Percentiles rank a stretch among this genome's conserved stretches.
phyloP scores from a whole-genome alignment of 1,284 basidiomycete species.

The Peniophora sp. region DNA sequence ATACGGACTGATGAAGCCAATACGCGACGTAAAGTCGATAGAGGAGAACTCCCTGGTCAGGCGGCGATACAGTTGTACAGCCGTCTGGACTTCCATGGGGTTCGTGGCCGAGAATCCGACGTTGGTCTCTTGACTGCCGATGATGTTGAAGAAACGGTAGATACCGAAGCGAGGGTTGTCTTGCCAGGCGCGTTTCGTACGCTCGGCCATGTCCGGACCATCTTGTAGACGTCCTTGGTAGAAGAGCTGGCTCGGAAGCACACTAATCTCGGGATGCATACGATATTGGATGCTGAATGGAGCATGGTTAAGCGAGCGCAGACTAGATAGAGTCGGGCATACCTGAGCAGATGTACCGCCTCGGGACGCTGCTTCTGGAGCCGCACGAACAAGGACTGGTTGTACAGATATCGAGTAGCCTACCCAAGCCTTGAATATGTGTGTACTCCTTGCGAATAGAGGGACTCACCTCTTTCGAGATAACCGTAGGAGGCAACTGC shows the following conservation, averaged over 20 bases:
- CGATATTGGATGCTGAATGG: slow-evolving; percentile 88
- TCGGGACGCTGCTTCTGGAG: slow-evolving; percentile 75
- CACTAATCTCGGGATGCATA: slow-evolving; percentile 97
- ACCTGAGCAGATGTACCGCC: slow-evolving; percentile 89
- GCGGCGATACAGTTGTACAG: slow-evolving; percentile 74
- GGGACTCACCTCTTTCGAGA: slow-evolving; percentile 66
- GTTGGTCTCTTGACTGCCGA: slow-evolving; percentile 45
- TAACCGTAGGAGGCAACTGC: slow-evolving; percentile 94
- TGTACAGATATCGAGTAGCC: slow-evolving; percentile 78
- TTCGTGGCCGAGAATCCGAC: slow-evolving; percentile 76
- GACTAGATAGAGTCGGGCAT: slow-evolving; percentile 11
- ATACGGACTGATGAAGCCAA: slow-evolving; percentile 96
- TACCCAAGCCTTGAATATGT: slow-evolving; percentile 23
- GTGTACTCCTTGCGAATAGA: not conserved
- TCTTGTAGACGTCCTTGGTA: slow-evolving; percentile 80
- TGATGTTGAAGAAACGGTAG: slow-evolving; percentile 87
- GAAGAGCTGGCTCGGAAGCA: slow-evolving; percentile 85
- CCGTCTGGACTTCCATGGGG: slow-evolving; percentile 66
- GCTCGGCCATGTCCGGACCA: slow-evolving; percentile 82
- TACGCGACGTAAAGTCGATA: slow-evolving; percentile 65
- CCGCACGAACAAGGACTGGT: slow-evolving; percentile 91
- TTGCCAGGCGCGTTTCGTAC: slow-evolving; percentile 89
- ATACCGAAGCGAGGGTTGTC: slow-evolving; percentile 70
- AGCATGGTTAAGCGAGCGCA: not conserved
- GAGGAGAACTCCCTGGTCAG: slow-evolving; percentile 61